Conservation (phyloP, 805 yeast genomes). For the Zygosaccharomyces lentus region DNA sequence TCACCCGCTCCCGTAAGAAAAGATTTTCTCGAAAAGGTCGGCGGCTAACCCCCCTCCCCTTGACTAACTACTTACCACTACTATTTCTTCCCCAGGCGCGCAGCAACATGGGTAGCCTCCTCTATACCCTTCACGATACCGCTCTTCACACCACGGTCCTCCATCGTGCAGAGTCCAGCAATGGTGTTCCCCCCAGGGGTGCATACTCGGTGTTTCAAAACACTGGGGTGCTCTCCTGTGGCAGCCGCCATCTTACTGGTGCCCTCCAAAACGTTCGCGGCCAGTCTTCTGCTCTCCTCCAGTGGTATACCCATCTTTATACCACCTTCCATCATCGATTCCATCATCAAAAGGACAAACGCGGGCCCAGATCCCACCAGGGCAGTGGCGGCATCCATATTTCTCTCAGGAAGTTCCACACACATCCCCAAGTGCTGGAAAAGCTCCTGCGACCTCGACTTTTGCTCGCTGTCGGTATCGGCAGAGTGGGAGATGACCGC, state of each 20-base stretch:
- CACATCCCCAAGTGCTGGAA: conserved; percentile 62
- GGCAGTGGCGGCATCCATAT: conserved; percentile 95
- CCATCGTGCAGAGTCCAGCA: conserved; percentile 89
- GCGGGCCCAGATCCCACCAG: conserved; percentile 97
- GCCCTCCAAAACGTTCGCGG: conserved; percentile 92
- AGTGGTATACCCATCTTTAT: conserved; percentile 90
- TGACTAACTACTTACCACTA: neutral
- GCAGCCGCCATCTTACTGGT: conserved; percentile 84
- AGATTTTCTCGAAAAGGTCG: no score
- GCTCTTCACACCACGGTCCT: conserved; percentile 82
- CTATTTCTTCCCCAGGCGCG: conserved; percentile 48
- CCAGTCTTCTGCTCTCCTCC: conserved; percentile 75
- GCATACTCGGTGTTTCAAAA: conserved; percentile 78
- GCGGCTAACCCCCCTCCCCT: no score
- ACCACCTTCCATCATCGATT: conserved; percentile 91
- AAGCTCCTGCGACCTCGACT: conserved; percentile 37
- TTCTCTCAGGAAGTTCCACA: conserved; percentile 71
- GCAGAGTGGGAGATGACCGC: conserved; percentile 81
- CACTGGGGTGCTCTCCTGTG: conserved; percentile 85
- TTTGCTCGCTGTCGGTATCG: conserved; percentile 42
- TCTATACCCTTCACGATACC: conserved; percentile 85
- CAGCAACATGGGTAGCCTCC: conserved; percentile 84
- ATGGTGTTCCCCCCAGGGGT: conserved; percentile 99
- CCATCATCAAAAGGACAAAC: conserved; percentile 81
- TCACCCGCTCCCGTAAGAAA: no score